A percentile compares a stretch with the other conserved stretches of the same genome.
Conservation (phyloP, 1,284 basidiomycete species). For the Pseudozyma sp. region DNA sequence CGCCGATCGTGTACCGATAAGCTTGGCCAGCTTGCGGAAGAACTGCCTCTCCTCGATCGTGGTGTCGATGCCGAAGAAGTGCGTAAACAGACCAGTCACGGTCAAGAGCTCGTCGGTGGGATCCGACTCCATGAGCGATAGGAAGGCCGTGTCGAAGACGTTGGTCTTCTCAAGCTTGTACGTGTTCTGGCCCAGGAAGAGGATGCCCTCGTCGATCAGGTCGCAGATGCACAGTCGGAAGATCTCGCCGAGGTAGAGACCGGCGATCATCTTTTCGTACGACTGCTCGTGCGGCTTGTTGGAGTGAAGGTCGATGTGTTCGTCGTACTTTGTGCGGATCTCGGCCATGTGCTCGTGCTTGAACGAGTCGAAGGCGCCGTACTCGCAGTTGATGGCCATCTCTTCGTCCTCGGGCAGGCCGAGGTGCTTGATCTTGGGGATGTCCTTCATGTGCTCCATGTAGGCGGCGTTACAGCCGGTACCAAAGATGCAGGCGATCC, state of each 20-base stretch:
- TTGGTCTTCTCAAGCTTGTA: slow-evolving; percentile 96
- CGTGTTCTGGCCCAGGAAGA: slow-evolving; percentile 95
- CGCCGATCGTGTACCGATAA: slow-evolving; percentile 71
- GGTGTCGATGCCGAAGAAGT: slow-evolving; percentile 68
- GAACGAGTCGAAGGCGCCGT: slow-evolving; percentile 98
- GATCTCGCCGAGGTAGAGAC: slow-evolving; percentile 96
- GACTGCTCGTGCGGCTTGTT: slow-evolving; percentile 97
- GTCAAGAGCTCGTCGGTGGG: slow-evolving; percentile 97
- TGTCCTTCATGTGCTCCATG: slow-evolving; percentile 81
- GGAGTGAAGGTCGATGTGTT: slow-evolving; percentile 88
- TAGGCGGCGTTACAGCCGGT: slow-evolving; percentile 96
- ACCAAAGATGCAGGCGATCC: slow-evolving; percentile 95
- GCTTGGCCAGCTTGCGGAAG: slow-evolving; percentile 76
- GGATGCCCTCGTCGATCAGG: slow-evolving; percentile 93
- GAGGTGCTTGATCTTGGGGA: slow-evolving; percentile 79
- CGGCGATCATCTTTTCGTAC: slow-evolving; percentile 98
- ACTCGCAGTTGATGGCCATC: slow-evolving; percentile 97
- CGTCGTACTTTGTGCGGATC: slow-evolving; percentile 88
- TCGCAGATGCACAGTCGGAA: slow-evolving; percentile 92
- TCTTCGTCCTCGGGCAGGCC: slow-evolving; percentile 77
- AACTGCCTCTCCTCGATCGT: slow-evolving; percentile 64
- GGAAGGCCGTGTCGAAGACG: slow-evolving; percentile 93
- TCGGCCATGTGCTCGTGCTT: slow-evolving; percentile 86
- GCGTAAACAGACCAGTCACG: slow-evolving; percentile 90
- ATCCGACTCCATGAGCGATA: slow-evolving; percentile 97